These are phyloP conservation scores for Cyclostephanos tholiformis DNA, from an alignment of 108 stramenopile genomes.

Conservation along the genomic window DNA sequence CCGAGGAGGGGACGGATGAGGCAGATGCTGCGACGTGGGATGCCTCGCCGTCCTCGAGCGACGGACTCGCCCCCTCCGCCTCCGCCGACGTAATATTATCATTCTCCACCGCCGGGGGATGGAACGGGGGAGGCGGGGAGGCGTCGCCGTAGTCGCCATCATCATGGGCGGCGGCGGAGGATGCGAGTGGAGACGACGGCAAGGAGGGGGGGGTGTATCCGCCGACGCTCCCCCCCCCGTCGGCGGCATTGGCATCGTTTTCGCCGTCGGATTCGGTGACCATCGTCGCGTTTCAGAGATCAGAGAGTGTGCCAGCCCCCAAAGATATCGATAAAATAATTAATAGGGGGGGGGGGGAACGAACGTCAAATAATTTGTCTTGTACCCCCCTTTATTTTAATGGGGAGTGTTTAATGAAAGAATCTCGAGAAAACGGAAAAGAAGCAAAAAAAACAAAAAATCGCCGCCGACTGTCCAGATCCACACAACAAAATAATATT, in stretches of 20 bases:
- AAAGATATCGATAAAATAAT: too few relatives aligned
- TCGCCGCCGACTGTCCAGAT: too few relatives aligned
- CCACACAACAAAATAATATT: too few relatives aligned
- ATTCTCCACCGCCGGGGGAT: not conserved
- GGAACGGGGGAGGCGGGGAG: slow-evolving; percentile 1
- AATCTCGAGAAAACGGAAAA: too few relatives aligned
- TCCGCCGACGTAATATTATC: not conserved
- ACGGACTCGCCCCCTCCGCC: not conserved
- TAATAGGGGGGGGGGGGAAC: too few relatives aligned
- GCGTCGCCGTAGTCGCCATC: not conserved
- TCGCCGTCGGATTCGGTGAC: slow-evolving; percentile 5
- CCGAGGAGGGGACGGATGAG: not conserved
- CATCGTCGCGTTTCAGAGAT: not conserved
- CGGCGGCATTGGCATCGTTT: not conserved
- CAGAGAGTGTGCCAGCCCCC: too few relatives aligned
- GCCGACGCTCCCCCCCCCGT: not conserved
- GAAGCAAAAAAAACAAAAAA: too few relatives aligned
- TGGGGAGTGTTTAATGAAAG: too few relatives aligned
- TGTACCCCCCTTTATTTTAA: too few relatives aligned
- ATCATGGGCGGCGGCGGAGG: not conserved
- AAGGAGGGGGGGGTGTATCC: slow-evolving; percentile 24
- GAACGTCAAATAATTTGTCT: too few relatives aligned
- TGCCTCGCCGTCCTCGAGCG: not conserved
- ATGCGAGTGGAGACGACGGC: not conserved
- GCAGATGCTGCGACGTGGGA: not conserved